Conservation (phyloP, 257 asterid species). For the Solanum clarkiae region DNA sequence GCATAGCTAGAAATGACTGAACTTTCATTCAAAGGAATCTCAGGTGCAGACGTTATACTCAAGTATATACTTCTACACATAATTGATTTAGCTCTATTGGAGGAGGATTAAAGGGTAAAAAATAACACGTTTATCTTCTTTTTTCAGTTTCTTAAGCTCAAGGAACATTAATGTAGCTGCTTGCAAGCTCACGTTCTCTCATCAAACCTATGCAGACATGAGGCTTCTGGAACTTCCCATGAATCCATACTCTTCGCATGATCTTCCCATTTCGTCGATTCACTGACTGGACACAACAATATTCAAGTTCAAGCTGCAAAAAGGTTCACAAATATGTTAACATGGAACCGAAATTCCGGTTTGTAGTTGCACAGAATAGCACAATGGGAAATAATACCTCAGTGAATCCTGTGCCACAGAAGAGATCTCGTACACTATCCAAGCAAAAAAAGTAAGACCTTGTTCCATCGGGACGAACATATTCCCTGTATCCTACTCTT, state of each 20-base stretch:
- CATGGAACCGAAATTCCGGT: not conserved
- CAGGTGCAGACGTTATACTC: not conserved
- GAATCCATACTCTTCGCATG: slow-evolving; percentile 92
- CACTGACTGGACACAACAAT: slow-evolving; percentile 72
- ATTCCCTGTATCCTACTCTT: slow-evolving; percentile 68
- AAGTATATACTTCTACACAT: not conserved
- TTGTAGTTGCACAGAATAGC: not conserved
- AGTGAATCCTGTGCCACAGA: slow-evolving; percentile 53
- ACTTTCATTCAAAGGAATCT: not conserved
- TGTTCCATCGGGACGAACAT: slow-evolving; percentile 84
- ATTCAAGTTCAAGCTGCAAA: slow-evolving; percentile 80
- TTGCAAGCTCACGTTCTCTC: not conserved
- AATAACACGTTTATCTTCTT: not conserved
- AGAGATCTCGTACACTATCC: slow-evolving; percentile 42
- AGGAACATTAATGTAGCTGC: not conserved
- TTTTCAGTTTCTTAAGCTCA: not conserved
- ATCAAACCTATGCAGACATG: not conserved
- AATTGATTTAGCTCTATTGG: not conserved
- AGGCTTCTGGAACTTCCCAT: slow-evolving; percentile 85
- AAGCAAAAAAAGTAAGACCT: slow-evolving; percentile 85
- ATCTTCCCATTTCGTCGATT: slow-evolving; percentile 74
- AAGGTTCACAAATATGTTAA: not conserved
- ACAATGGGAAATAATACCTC: slow-evolving; percentile 35
- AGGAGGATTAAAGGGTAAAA: not conserved
- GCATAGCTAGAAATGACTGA: not conserved